Percentiles rank a stretch among this genome's conserved stretches.
Evolutionary conservation across 306 rosid species (phyloP).

Genomic region (Vigna hirtella): DNA sequence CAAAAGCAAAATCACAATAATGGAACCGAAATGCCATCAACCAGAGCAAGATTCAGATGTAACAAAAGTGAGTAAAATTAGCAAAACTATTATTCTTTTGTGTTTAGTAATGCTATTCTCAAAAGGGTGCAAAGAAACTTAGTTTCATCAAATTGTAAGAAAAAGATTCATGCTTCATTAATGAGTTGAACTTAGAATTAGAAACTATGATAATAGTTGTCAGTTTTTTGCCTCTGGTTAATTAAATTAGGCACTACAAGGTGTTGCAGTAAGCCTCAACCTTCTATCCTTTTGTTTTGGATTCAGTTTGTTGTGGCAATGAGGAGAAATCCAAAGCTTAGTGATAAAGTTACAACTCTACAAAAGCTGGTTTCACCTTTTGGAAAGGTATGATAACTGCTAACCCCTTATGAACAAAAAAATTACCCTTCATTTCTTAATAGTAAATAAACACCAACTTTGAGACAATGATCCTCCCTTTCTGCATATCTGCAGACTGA

Average conservation of each 20-base stretch:
- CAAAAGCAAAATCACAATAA: constrained; percentile 41
- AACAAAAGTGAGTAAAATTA: constrained; percentile 32
- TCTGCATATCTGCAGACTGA: constrained; percentile 66
- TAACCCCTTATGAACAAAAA: not conserved
- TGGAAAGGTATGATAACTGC: constrained; percentile 65
- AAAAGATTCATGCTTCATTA: not conserved
- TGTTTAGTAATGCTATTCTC: not conserved
- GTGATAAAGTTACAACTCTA: constrained; percentile 70
- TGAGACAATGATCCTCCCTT: not conserved
- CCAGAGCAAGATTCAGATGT: constrained; percentile 21
- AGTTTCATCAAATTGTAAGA: not conserved
- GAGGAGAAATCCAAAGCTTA: constrained; percentile 74
- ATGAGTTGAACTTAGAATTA: not conserved
- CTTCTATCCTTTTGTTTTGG: too few species aligned
- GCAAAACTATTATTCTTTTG: not conserved
- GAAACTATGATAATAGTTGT: not conserved
- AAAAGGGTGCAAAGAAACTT: not conserved
- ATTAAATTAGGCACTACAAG: too few species aligned
- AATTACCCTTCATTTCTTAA: not conserved
- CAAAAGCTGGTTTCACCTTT: constrained; percentile 86
- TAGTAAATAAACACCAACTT: not conserved
- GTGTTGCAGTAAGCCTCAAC: too few species aligned
- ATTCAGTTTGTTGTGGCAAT: constrained; percentile 48
- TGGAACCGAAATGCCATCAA: constrained; percentile 52
- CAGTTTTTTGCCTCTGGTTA: not conserved